Base-by-base conservation (phyloP, 2,329 filamentous ascomycete species). In the Shiraia sp. region DNA sequence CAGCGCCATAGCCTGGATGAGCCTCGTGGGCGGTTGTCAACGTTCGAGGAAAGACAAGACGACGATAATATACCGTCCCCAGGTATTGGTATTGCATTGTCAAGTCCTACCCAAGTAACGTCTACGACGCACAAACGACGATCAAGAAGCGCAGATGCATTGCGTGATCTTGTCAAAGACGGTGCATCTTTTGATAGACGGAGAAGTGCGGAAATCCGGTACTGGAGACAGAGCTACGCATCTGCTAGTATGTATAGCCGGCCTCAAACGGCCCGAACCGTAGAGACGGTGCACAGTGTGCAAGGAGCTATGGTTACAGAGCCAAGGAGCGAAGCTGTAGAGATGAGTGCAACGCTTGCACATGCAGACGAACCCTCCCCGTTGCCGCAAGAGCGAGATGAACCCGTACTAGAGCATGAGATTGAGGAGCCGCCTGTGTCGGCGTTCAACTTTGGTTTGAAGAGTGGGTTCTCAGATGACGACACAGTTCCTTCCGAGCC, bases 401-500 rank as follows among this genome's bases (percentile, higher is more conserved):
- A n/a, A n/a, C n/a, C n/a, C n/a, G n/a, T n/a, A n/a, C 31, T 29
- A 10, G 33, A 37, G 16, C 44, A 27, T 10, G 45, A 36, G 7
- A 26, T 32, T 5, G 36, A 49, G 15, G n/a, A n/a, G n/a, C 44
- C 64, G 6, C 55, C 61, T 0, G 59, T 64, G 6, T 57, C 63
- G 28, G 57, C 64, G 2, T 69, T 70, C 57, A 65, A 70, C 44
- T 70, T 70, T 34, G 66, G 66, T n/a, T 44, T 70, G 25, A 57
- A 55, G 28, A 57, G 46, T 15, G 57, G 47, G 9, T 55, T 56
- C 34, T 55, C 47, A 3, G 55, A 54, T 19, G 56, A 57, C 28
- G 51, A 58, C 16, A 42, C 40, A 6, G 42, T 43, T 3, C 42
- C 47, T 6, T 28, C 24, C 37, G 46, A 40, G 36, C 39, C 1